phyloP scores from a whole-genome alignment of 495 filamentous ascomycete species.

The Sporormia fimetaria region DNA sequence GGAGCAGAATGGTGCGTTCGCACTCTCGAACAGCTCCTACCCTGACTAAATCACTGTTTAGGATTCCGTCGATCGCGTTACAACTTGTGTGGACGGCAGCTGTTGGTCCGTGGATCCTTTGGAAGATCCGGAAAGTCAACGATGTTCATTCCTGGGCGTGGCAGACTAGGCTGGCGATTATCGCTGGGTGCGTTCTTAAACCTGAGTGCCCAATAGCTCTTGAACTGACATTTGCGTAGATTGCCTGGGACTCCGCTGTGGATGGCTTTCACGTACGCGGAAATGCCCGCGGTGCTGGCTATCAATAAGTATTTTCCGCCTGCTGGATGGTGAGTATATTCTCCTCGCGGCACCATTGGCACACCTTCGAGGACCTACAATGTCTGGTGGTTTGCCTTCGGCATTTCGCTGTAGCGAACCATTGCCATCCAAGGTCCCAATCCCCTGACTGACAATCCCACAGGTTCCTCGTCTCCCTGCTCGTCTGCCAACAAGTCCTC shows the following conservation, averaged over 20 bases:
- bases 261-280: conserved; percentile 27
- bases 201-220: background rate
- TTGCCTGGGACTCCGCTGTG: conserved; percentile 30
- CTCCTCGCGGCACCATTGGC: no score
- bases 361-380: no score
- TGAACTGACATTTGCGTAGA: conserved; percentile 12
- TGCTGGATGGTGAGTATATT: conserved; percentile 28
- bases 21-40: background rate
- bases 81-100: conserved; percentile 29
- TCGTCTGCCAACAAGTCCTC: conserved; percentile 28
- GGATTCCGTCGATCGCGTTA: conserved; percentile 30
- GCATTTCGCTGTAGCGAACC: no score
- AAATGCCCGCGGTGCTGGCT: conserved; percentile 9
- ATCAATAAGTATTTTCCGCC: conserved; percentile 26
- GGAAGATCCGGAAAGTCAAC: conserved; percentile 28
- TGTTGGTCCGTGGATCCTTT: conserved; percentile 31
- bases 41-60: conserved; percentile 3
- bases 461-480: conserved; percentile 30
- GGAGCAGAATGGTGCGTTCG: conserved; percentile 29
- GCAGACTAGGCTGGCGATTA: conserved; percentile 28
- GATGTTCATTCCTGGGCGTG: conserved; percentile 32
- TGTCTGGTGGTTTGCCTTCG: no score
- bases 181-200: conserved; percentile 24
- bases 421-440: background rate
- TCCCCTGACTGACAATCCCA: background rate